Conservation (phyloP, 139 green algal genomes). For the Gonium pectorale region DNA sequence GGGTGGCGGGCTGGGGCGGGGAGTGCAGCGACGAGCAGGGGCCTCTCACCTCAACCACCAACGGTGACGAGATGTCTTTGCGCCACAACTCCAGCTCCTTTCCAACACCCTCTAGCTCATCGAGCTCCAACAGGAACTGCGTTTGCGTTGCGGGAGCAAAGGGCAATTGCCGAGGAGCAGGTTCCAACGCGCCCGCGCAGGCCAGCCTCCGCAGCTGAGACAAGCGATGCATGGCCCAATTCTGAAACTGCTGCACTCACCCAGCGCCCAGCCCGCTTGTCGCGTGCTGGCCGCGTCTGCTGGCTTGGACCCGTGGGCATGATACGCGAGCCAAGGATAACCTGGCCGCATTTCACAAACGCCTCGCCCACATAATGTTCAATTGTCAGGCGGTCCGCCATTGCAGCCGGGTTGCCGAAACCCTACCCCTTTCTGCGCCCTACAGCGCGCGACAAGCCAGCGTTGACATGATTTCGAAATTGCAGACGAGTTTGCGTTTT, state of each 20-base stretch:
- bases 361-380: constrained; percentile 49
- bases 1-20: too few relatives aligned
- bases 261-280: constrained; percentile 35
- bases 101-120: constrained; percentile 28
- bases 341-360: constrained; percentile 36
- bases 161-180: too few relatives aligned
- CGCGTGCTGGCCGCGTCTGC: neutral
- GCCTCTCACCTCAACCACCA: constrained; percentile 45
- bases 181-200: too few relatives aligned
- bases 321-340: constrained; percentile 39
- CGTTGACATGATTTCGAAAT: too few relatives aligned
- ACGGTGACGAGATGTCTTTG: constrained; percentile 26
- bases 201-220: too few relatives aligned
- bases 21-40: too few relatives aligned
- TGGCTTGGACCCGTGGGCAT: neutral
- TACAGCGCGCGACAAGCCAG: too few relatives aligned
- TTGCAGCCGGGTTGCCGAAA: too few relatives aligned
- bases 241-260: too few relatives aligned
- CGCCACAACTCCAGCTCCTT: constrained; percentile 35
- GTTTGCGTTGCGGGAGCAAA: neutral
- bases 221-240: too few relatives aligned
- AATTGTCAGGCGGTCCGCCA: constrained; percentile 47
- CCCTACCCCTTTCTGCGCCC: too few relatives aligned
- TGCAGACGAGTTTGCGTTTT: too few relatives aligned
- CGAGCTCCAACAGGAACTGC: constrained; percentile 50